These are phyloP conservation scores for Amborella trichopoda DNA, from an alignment of 164 flowering plant genomes.

Conservation along the genomic window DNA sequence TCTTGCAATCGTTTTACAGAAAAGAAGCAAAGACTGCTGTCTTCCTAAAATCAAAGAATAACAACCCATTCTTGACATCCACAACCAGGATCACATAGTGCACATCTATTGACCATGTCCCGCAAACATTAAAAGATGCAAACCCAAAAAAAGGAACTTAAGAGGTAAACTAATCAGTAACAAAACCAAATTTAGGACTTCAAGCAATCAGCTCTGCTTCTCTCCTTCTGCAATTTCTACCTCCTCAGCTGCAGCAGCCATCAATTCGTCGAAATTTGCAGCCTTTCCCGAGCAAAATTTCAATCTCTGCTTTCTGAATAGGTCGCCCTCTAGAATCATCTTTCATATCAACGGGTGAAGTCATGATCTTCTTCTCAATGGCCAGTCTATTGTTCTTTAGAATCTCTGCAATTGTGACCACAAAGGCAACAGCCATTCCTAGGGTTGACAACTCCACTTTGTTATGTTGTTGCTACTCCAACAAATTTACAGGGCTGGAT, in stretches of 20 bases:
- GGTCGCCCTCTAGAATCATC: slow-evolving; percentile 28
- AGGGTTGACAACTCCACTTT: slow-evolving; percentile 58
- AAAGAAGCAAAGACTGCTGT: no score
- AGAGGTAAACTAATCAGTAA: no score
- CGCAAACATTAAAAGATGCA: no score
- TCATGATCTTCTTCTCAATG: slow-evolving; percentile 26
- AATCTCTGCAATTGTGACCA: slow-evolving; percentile 40
- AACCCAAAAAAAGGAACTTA: no score
- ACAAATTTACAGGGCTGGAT: no score
- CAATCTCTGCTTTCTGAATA: slow-evolving; percentile 30
- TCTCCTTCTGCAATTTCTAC: slow-evolving; percentile 32
- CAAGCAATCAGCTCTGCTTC: slow-evolving; percentile 56
- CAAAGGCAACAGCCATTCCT: slow-evolving; percentile 58
- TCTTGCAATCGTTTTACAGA: no score
- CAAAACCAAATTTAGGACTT: no score
- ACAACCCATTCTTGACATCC: no score
- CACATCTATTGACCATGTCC: no score
- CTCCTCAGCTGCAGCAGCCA: slow-evolving; percentile 76
- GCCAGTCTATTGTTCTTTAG: slow-evolving; percentile 38
- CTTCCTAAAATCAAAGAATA: no score
- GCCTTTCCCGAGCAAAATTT: slow-evolving; percentile 66
- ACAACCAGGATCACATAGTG: no score
- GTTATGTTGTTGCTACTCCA: slow-evolving; percentile 35
- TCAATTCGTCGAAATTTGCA: slow-evolving; percentile 72
- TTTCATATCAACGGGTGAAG: slow-evolving; percentile 30